Conservation (phyloP, 306 rosid species). For the Morella rubra region DNA sequence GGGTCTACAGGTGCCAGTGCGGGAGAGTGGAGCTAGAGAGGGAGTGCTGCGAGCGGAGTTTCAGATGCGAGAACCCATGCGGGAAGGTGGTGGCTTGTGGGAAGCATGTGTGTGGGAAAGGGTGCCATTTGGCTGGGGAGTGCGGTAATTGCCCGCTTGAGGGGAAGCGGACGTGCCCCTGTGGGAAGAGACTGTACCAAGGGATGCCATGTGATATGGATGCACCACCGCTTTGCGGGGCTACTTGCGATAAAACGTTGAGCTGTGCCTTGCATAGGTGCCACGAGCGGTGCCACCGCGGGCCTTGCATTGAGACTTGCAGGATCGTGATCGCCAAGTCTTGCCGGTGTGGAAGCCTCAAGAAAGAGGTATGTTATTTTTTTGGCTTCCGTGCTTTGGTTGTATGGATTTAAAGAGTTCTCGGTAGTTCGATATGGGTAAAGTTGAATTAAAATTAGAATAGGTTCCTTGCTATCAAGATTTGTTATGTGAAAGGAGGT, state of each 20-base stretch:
- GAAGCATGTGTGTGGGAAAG: constrained; percentile 68
- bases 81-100: constrained; percentile 66
- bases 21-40: constrained; percentile 62
- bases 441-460: constrained; percentile 50
- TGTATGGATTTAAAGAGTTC: constrained; percentile 18
- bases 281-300: constrained; percentile 90
- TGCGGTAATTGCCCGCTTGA: constrained; percentile 80
- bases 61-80: constrained; percentile 60
- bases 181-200: constrained; percentile 71
- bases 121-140: constrained; percentile 64
- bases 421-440: constrained; percentile 20
- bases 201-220: constrained; percentile 78
- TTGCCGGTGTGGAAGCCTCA: constrained; percentile 87
- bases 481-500: constrained; percentile 88
- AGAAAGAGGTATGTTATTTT: constrained; percentile 68
- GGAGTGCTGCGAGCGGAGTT: constrained; percentile 72
- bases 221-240: constrained; percentile 67
- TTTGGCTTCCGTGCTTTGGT: constrained; percentile 1
- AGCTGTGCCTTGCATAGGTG: constrained; percentile 76
- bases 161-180: constrained; percentile 88
- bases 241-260: constrained; percentile 72
- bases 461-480: constrained; percentile 99
- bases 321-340: constrained; percentile 68
- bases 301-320: constrained; percentile 72
- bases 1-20: constrained; percentile 56